phyloP scores from a whole-genome alignment of 2,329 filamentous ascomycete species.

The Parafenestella ontariensis region DNA sequence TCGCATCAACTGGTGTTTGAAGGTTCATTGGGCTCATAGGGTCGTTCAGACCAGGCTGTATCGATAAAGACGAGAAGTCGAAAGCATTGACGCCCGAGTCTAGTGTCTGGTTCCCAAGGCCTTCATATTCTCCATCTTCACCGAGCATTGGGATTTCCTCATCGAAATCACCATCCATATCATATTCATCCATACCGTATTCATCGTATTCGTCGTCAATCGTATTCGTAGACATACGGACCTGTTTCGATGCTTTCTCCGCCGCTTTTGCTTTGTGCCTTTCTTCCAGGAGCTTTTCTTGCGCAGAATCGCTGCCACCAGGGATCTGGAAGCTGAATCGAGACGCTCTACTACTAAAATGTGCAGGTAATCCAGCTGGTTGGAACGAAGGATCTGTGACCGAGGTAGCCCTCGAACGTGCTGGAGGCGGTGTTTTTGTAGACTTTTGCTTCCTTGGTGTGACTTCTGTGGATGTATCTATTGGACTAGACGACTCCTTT shows the following conservation, averaged over 20 bases:
- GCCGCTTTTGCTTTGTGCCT: slow-evolving; percentile 71
- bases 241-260: slow-evolving; percentile 60
- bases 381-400: slow-evolving; percentile 46
- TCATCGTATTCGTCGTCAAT: slow-evolving; percentile 49
- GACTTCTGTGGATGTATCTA: slow-evolving; percentile 30
- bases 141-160: slow-evolving; percentile 69
- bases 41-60: slow-evolving; percentile 26
- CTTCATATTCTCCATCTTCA: slow-evolving; percentile 42
- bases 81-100: slow-evolving; percentile 40
- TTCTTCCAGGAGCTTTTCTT: slow-evolving; percentile 75
- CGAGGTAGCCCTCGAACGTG: slow-evolving; percentile 47
- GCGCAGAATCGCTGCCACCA: slow-evolving; percentile 69
- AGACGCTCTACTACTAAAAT: slow-evolving; percentile 71
- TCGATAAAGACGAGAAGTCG: slow-evolving; percentile 43
- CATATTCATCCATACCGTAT: slow-evolving; percentile 54
- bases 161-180: slow-evolving; percentile 66
- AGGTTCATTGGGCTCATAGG: slow-evolving; percentile 31
- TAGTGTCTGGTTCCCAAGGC: slow-evolving; percentile 34
- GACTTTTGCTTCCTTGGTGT: slow-evolving; percentile 43
- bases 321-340: slow-evolving; percentile 85
- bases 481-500: slow-evolving; percentile 39
- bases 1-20: slow-evolving; percentile 37
- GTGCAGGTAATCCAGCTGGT: slow-evolving; percentile 50
- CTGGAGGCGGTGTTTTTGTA: slow-evolving; percentile 44
- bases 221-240: slow-evolving; percentile 43